Percentiles rank a stretch among this genome's conserved stretches.
These are phyloP conservation scores for Saccharata proteae DNA, from an alignment of 2,329 filamentous ascomycete genomes.

Conservation along the genomic window DNA sequence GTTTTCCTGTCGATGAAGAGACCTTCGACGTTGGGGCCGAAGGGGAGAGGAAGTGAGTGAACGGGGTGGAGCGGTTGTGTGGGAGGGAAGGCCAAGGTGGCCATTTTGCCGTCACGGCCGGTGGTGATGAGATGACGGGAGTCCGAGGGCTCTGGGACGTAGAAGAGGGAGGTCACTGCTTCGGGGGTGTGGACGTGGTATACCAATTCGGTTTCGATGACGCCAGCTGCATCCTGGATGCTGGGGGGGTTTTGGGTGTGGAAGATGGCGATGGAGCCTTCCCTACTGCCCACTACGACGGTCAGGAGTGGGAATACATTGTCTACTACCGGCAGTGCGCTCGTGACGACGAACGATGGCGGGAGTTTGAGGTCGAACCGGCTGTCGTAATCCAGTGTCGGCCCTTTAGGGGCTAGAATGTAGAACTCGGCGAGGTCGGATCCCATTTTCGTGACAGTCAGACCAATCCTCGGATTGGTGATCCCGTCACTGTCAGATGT, in stretches of 20 bases:
- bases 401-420: conserved; percentile 1
- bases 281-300: conserved; percentile 7
- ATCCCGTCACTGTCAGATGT: not conserved
- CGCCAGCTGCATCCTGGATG: not conserved
- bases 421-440: conserved; percentile 19
- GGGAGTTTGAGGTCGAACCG: conserved; percentile 20
- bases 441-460: conserved; percentile 28
- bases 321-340: conserved; percentile 12
- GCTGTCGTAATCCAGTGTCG: not conserved
- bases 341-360: conserved; percentile 39
- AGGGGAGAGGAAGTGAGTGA: conserved; percentile 57
- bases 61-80: conserved; percentile 31
- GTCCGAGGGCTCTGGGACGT: conserved; percentile 11
- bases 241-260: conserved; percentile 9
- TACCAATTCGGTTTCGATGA: conserved; percentile 8
- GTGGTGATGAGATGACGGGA: conserved; percentile 51
- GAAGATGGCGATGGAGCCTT: conserved; percentile 3
- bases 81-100: conserved; percentile 36
- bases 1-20: conserved; percentile 44
- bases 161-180: conserved; percentile 54
- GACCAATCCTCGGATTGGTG: conserved; percentile 14
- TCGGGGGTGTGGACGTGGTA: conserved; percentile 39
- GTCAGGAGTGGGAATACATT: conserved; percentile 1
- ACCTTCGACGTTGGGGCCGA: conserved; percentile 67
- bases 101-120: conserved; percentile 65